A percentile compares a stretch with the other conserved stretches of the same genome.
Evolutionary conservation across 805 yeast species (phyloP).

Genomic region (Candida arabinofermentans): DNA sequence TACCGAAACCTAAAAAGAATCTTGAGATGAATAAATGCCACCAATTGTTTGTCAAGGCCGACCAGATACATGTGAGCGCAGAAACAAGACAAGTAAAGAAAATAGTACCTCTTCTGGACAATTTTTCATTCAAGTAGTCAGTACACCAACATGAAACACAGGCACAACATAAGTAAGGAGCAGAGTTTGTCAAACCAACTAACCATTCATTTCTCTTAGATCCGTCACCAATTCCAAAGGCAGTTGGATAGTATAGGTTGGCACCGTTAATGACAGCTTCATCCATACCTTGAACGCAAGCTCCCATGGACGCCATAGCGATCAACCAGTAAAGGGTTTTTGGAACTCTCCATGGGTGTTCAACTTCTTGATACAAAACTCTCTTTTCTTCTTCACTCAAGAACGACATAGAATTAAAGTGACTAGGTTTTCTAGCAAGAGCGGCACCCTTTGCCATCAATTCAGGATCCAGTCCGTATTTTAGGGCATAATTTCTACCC

Average conservation of each 20-base stretch:
- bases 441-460: constrained; percentile 65
- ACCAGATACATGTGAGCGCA: constrained; percentile 64
- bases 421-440: constrained; percentile 57
- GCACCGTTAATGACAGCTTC: constrained; percentile 77
- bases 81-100: constrained; percentile 61
- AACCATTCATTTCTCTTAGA: constrained; percentile 50
- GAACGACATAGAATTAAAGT: constrained; percentile 54
- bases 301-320: constrained; percentile 69
- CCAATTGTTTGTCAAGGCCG: constrained; percentile 61
- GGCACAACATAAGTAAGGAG: constrained; percentile 67
- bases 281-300: constrained; percentile 80
- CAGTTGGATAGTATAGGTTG: constrained; percentile 52
- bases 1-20: constrained; percentile 60
- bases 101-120: constrained; percentile 66
- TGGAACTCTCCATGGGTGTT: constrained; percentile 44
- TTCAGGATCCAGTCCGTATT: constrained; percentile 52
- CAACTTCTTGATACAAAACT: constrained; percentile 42
- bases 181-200: constrained; percentile 62
- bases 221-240: constrained; percentile 46
- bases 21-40: constrained; percentile 65
- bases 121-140: constrained; percentile 50
- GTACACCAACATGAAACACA: constrained; percentile 60
- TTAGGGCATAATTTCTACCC: constrained; percentile 64
- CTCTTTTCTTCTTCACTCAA: constrained; percentile 52
- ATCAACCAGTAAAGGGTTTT: constrained; percentile 50